Evolutionary conservation across 2,329 filamentous ascomycete genomes (phyloP), one percentile per base, ranked within the genome.

Genomic region (Didymella lethalis): DNA sequence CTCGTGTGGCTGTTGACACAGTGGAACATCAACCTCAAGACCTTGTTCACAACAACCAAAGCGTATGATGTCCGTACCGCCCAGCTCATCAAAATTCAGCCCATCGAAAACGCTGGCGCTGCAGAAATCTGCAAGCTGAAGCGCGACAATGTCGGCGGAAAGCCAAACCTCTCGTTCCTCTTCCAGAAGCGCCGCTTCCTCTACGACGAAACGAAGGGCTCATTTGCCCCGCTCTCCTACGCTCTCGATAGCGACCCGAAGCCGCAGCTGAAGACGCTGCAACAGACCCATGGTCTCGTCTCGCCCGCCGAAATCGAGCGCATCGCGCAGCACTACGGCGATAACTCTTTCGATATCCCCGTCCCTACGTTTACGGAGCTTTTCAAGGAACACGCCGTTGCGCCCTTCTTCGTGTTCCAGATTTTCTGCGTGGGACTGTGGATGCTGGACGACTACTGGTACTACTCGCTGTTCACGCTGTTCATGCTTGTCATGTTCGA

Each of bases 361-460:
- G 93, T 99, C 12, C 95, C 96, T 4, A 94, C 91, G 11, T 99
- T 99, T 69, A 88, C 90, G 50, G 95, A 99, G 80, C 86, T 99
- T 48, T 99, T 97, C 86, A 91, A 96, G 79, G 95, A 99, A 79
- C 96, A 99, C 78, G 94, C 96, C 25, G 96, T 99, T 23, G 96
- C 96, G 23, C 95, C 95, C 5, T 99, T 99, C 84, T 99, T 99
- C 80, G 93, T 99, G 64, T 99, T 99, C 81, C 95, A 99, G 83
- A 85, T 99, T 62, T 99, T 99, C 83, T 99, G 96, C 71, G 95
- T 99, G 58, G 96, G 95, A 16, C 82, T 99, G 61, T 99, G 95
- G 95, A 92, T 98, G 88, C 82, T 99, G 75, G 95, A 99, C 75
- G 96, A 99, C 80, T 99, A 98, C 81, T 99, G 96, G 95, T 99